Base-by-base conservation (phyloP, 1,284 basidiomycete genomes). In the Malassezia pachydermatis region DNA sequence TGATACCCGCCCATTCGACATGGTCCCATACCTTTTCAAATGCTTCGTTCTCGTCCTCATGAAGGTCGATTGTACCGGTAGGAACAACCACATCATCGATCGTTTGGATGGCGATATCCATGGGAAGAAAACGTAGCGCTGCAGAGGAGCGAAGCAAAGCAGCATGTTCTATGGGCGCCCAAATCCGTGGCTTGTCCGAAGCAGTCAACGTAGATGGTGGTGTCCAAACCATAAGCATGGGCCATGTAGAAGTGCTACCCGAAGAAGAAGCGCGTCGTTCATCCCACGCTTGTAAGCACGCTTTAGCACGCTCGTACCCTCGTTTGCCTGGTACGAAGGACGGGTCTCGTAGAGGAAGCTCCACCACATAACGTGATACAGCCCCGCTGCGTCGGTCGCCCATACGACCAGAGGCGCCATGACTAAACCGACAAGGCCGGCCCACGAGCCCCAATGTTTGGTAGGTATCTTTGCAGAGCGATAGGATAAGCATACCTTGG, bases 381-480 rank as follows among this genome's bases (percentile, higher is more conserved):
- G 54, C 41, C 0, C 67, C 67, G 19, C 59, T 62, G 6, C 47
- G 59, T 3, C 67, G 53, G 20, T 70, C 67, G 2, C 57, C 65
- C n/a, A 57, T 56, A 6, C 65, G 52, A n/a, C 67, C 67, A 0
- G 64, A 67, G 2, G 65, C 43, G 22, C 54, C 34, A 14, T 56
- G 55, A 0, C 56, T 54, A 25, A 62, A 65, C 34, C 64, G 62
- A 36, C 60, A 56, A 1, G 62, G 58, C 13, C 66, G 51, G 10
- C 67, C 67, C 4, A 59, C 58, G 8, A 70, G 55, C 11, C 67
- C 67, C 2, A 70, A 58, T 4, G 59, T 59, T 38, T 67, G 65
- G 39, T 70, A 70, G 11, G 67, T 70, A n/a, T 67, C 63, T 34
- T 63, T 63, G 40, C 51, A 57, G 1, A 70, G 55, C 3, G 63